These are phyloP conservation scores for Pseudogymnoascus sp. DNA, from an alignment of 2,329 filamentous ascomycete genomes.

Conservation along the genomic window DNA sequence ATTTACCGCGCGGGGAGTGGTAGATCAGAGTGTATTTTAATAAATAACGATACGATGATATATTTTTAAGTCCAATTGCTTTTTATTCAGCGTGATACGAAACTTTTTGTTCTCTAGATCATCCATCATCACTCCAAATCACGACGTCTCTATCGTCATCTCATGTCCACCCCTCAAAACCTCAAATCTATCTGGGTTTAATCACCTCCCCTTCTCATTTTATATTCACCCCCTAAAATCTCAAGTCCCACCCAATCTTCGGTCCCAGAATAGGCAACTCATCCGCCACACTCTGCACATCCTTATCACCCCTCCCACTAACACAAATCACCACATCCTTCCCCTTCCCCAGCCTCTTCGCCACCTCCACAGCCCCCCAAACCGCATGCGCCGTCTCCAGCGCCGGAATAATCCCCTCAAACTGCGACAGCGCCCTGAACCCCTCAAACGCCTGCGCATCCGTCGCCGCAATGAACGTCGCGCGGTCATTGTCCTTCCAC, in stretches of 20 bases:
- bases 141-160: neutral
- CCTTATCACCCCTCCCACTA: conserved; percentile 91
- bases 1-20: neutral
- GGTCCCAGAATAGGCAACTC: conserved; percentile 83
- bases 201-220: neutral
- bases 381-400: conserved; percentile 91
- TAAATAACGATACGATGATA: neutral
- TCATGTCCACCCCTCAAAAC: neutral
- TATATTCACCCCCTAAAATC: conserved; percentile 39
- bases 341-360: conserved; percentile 83
- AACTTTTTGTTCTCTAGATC: conserved; percentile 1
- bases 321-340: conserved; percentile 91
- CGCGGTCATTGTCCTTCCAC: conserved; percentile 87
- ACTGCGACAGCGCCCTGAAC: conserved; percentile 74
- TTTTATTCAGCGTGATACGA: neutral
- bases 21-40: neutral
- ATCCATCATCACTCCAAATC: neutral
- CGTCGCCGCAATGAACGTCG: conserved; percentile 83
- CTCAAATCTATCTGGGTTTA: neutral
- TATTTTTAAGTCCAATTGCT: neutral
- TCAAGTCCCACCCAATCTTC: conserved; percentile 68
- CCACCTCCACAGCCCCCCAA: conserved; percentile 78
- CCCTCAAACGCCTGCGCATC: conserved; percentile 84
- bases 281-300: conserved; percentile 95
- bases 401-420: conserved; percentile 95